A percentile compares a stretch with the other conserved stretches of the same genome.
Evolutionary conservation across 345 rosid species (phyloP).

Genomic region (Populus ilicifolia): DNA sequence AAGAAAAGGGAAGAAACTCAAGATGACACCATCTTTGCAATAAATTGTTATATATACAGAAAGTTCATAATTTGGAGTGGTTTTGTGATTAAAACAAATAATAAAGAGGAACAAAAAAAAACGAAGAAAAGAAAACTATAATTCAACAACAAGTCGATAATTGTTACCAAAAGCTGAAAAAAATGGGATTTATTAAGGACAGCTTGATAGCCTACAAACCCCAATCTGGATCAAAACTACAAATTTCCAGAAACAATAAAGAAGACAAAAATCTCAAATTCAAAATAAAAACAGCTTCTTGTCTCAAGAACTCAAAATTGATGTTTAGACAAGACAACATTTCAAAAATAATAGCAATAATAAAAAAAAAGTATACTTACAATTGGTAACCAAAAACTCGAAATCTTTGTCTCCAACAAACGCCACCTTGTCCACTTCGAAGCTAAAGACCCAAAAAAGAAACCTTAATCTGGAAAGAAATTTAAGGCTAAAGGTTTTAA

Average conservation of each 20-base stretch:
- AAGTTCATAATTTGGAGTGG: background rate
- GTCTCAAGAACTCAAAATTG: background rate
- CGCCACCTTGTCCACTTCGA: background rate
- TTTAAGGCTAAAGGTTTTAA: background rate
- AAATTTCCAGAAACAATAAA: background rate
- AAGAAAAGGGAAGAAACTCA: background rate
- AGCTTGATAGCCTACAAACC: constrained; percentile 1
- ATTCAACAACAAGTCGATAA: background rate
- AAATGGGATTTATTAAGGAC: background rate
- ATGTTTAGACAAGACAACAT: background rate
- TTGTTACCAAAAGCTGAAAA: background rate
- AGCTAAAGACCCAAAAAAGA: background rate
- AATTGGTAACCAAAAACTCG: background rate
- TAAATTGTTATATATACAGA: background rate
- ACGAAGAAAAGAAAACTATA: background rate
- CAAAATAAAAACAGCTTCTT: background rate
- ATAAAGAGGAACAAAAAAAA: background rate
- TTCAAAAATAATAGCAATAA: background rate
- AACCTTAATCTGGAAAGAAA: background rate
- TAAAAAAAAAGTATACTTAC: background rate
- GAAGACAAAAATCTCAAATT: background rate
- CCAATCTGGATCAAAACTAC: constrained; percentile 1
- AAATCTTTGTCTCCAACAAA: background rate
- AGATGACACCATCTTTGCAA: background rate
- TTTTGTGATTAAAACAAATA: background rate